phyloP scores from a whole-genome alignment of 352 stramenopile species.

The Phytophthora idaei region DNA sequence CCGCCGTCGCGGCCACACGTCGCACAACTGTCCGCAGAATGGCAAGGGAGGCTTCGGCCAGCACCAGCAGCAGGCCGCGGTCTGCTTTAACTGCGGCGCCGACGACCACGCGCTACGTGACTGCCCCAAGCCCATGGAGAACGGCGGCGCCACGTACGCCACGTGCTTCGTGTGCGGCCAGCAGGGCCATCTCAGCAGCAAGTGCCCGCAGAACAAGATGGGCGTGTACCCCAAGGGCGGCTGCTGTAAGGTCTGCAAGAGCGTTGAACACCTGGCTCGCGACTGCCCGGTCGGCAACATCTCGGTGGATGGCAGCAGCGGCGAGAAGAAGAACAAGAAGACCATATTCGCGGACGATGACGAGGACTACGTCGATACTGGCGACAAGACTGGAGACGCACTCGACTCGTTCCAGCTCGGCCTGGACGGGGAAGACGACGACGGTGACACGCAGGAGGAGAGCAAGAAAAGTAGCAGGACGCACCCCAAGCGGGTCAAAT shows the following conservation, averaged over 20 bases:
- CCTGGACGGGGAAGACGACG: constrained; percentile 43
- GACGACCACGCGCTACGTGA: constrained; percentile 71
- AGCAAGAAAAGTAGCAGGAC: constrained; percentile 22
- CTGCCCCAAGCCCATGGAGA: constrained; percentile 68
- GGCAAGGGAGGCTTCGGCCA: constrained; percentile 22
- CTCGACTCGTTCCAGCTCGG: constrained; percentile 54
- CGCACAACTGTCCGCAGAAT: constrained; percentile 75
- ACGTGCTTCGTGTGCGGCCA: constrained; percentile 91
- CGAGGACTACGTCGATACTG: constrained; percentile 42
- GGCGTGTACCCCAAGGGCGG: constrained; percentile 90
- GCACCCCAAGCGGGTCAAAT: constrained; percentile 51
- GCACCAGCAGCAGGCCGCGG: constrained; percentile 35
- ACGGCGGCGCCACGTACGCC: constrained; percentile 70
- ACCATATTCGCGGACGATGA: constrained; percentile 73
- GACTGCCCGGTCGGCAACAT: constrained; percentile 84
- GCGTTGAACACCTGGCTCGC: constrained; percentile 79
- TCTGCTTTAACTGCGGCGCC: constrained; percentile 91
- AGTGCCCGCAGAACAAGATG: constrained; percentile 87
- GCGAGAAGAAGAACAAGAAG: constrained; percentile 77
- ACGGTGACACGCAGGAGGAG: constrained; percentile 20
- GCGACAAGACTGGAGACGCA: constrained; percentile 55
- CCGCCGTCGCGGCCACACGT: constrained; percentile 79
- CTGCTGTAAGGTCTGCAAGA: constrained; percentile 90
- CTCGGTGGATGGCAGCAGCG: constrained; percentile 57
- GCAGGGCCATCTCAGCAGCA: constrained; percentile 85